phyloP scores from a whole-genome alignment of 2,329 filamentous ascomycete species.

The Aureobasidium sp. region DNA sequence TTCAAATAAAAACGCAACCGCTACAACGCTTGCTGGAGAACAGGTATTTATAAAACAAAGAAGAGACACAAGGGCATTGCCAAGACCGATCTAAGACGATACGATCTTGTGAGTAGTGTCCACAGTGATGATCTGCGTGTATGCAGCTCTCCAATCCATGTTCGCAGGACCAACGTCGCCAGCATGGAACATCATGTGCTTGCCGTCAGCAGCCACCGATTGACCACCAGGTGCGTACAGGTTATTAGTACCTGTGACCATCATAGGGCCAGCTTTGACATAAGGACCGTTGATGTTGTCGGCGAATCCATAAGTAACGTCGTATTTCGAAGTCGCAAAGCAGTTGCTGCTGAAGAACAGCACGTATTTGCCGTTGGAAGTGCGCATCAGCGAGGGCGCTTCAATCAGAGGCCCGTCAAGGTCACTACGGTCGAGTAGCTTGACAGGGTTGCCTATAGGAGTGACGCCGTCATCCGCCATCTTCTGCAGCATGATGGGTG shows the following conservation, averaged over 20 bases:
- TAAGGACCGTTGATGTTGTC: constrained; percentile 24
- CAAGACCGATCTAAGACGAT: constrained; percentile 1
- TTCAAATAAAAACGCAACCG: background rate
- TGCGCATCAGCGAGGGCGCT: constrained; percentile 30
- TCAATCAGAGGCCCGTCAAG: constrained; percentile 33
- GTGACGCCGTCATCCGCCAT: constrained; percentile 31
- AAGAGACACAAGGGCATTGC: background rate
- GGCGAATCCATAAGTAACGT: constrained; percentile 30
- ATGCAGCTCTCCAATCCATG: constrained; percentile 16
- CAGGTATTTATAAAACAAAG: constrained; percentile 6
- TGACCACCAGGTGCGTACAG: constrained; percentile 27
- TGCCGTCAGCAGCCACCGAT: constrained; percentile 26
- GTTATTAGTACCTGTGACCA: constrained; percentile 23
- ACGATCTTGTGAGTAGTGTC: constrained; percentile 15
- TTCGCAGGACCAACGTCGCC: constrained; percentile 18
- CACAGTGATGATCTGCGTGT: constrained; percentile 17
- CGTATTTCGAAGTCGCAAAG: constrained; percentile 33
- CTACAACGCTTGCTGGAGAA: constrained; percentile 11
- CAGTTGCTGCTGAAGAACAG: constrained; percentile 37
- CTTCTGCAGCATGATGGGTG: constrained; percentile 33
- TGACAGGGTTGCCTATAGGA: constrained; percentile 26
- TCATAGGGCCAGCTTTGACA: constrained; percentile 24
- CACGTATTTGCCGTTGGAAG: constrained; percentile 32
- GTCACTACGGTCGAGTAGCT: constrained; percentile 29
- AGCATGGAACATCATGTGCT: constrained; percentile 30